A percentile compares a stretch with the other conserved stretches of the same genome.
These are phyloP conservation scores for Zelopaecilomyces penicillatus DNA, from an alignment of 2,329 filamentous ascomycete species.

Conservation along the genomic window DNA sequence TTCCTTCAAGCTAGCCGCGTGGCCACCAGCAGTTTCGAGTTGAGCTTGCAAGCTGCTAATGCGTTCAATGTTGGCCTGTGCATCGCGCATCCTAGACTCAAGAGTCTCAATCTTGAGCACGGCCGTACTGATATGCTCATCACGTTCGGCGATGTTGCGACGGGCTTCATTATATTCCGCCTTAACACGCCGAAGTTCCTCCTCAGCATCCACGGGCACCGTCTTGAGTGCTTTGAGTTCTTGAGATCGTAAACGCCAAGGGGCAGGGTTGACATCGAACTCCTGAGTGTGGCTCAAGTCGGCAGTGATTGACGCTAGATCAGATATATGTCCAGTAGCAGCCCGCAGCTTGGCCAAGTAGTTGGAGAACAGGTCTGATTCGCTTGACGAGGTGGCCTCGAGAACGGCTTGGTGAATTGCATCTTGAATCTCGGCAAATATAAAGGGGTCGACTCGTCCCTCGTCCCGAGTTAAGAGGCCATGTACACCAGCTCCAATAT, in stretches of 20 bases:
- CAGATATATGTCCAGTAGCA: slow-evolving; percentile 55
- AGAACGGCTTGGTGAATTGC: slow-evolving; percentile 48
- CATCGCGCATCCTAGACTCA: slow-evolving; percentile 78
- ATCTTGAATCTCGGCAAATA: slow-evolving; percentile 56
- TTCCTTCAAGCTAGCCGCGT: slow-evolving; percentile 47
- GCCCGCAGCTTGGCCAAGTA: slow-evolving; percentile 60
- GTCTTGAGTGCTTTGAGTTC: slow-evolving; percentile 77
- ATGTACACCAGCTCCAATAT: slow-evolving; percentile 59
- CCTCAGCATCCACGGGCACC: slow-evolving; percentile 72
- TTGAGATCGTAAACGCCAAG: slow-evolving; percentile 76
- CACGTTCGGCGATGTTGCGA: slow-evolving; percentile 60
- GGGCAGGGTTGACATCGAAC: slow-evolving; percentile 67
- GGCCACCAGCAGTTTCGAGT: slow-evolving; percentile 44
- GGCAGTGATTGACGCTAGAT: slow-evolving; percentile 60
- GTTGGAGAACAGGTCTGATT: slow-evolving; percentile 61
- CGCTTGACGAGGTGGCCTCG: slow-evolving; percentile 43
- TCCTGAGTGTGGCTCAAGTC: slow-evolving; percentile 67
- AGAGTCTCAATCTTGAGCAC: slow-evolving; percentile 91
- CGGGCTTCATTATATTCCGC: slow-evolving; percentile 74
- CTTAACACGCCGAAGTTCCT: slow-evolving; percentile 71
- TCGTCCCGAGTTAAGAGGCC: slow-evolving; percentile 59
- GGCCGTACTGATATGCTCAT: slow-evolving; percentile 77
- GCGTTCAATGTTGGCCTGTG: slow-evolving; percentile 64
- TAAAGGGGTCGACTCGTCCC: slow-evolving; percentile 58
- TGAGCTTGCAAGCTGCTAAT: slow-evolving; percentile 57